Base-by-base conservation (phyloP, 78 protist species). In the Guillardia theta region DNA sequence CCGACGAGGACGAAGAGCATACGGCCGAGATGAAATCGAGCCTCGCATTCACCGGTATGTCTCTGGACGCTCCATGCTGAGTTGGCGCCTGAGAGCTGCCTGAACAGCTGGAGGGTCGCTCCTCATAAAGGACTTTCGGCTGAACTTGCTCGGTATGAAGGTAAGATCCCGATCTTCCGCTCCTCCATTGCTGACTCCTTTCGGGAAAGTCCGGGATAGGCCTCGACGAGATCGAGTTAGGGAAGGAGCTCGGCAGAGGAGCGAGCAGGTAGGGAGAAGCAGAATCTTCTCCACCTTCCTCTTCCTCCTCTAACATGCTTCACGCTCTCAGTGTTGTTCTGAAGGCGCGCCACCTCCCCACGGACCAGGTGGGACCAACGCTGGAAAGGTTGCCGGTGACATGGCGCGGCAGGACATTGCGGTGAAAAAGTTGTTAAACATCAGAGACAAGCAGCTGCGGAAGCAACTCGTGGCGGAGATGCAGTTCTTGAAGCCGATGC, bases 381-480 rank as follows among this genome's bases (percentile, higher is more conserved):
- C n/a, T n/a, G n/a, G n/a, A n/a, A n/a, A n/a, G n/a, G n/a, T n/a
- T n/a, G n/a, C n/a, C n/a, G n/a, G n/a, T n/a, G n/a, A n/a, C n/a
- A n/a, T n/a, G n/a, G n/a, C n/a, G n/a, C n/a, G n/a, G n/a, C n/a
- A n/a, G n/a, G n/a, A n/a, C n/a, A n/a, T 78, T 46, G 90, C 90
- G 1, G 47, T 44, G 30, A 78, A 78, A 48, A 15, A 8, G 33
- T 19, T 78, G n/a, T 44, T 10, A 45, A 78, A 78, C 48, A 36
- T 78, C 33, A 12, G 33, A 36, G 90, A 78, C 24, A 78, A 78
- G 48, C 53, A 78, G 90, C 90, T 78, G 18, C 90, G 90, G 12
- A 78, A 78, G 90, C 90, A 78, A 48, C 53, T 78, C 50, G 48
- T 15, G 50, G 90, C 90, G 1, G 90, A 43, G 8, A 78, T 37